Evolutionary conservation across 305 asterid genomes (phyloP), one percentile per base, ranked within the genome.

Genomic region (Solanum chacoense): DNA sequence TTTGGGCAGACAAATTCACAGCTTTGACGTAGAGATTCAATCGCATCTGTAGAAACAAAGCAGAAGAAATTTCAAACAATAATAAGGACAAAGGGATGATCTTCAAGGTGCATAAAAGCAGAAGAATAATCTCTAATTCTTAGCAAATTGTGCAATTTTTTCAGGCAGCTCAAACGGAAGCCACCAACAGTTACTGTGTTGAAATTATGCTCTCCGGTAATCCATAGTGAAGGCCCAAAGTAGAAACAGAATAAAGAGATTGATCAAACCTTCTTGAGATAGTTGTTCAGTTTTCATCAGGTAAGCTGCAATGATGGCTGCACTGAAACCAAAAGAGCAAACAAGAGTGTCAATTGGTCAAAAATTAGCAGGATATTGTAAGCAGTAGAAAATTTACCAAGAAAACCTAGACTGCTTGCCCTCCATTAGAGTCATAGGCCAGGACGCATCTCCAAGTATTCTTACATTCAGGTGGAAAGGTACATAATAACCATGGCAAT

Each of bases 251-350:
- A 40, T 31, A 87, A 80, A 59, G 69, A 87, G 89, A 71, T 77
- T 90, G 89, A 89, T 87, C 91, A 38, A 38, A 97, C 99, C 99
- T 93, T 95, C 99, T 91, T 85, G 93, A 31, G 99, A 92, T 91
- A 97, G 94, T 80, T 91, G 96, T 92, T 95, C 99, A 91, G 96
- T 93, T 93, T 93, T 96, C 99, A 97, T 97, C 97, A 97, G 92
- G 95, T 96, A 95, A 84, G 99, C 99, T 67, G 95, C 91, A 91
- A 95, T 89, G 88, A 97, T 94, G 92, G 99, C 96, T 59, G 98
- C 99, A 93, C 99, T 97, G 99, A 93, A 95, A 93, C 89, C 91
- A 93, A 93, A 93, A 95, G 91, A 92, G 93, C 90, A 93, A 94
- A 93, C 92, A 93, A 92, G 92, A 93, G 94, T 90, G 95, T 93